phyloP scores from a whole-genome alignment of 208 protist species.

The Wallacemonas sp. region DNA sequence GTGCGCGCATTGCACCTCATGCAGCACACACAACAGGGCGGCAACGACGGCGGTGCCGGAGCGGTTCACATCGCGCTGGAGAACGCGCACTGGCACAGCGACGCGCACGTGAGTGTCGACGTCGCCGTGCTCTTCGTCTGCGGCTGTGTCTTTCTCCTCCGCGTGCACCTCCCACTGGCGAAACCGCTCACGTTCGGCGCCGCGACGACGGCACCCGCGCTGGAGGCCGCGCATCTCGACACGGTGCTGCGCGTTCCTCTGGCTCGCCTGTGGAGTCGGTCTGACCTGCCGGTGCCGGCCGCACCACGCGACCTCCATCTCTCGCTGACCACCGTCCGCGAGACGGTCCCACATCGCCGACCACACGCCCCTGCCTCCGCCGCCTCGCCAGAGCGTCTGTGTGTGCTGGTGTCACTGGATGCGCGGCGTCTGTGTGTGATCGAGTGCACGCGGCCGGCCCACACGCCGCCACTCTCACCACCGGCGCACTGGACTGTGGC shows the following conservation, averaged over 20 bases:
- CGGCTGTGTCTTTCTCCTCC: slow-evolving; percentile 7
- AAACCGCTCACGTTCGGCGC: no score
- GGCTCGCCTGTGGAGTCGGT: neutral
- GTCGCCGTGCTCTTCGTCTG: neutral
- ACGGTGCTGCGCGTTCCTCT: neutral
- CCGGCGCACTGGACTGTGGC: neutral
- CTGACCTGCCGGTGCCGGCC: neutral
- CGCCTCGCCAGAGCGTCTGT: neutral
- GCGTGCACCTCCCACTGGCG: neutral
- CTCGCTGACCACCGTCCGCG: neutral
- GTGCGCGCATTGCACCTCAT: neutral
- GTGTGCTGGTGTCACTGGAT: neutral
- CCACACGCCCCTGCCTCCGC: neutral
- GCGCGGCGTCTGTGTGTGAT: neutral
- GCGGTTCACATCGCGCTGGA: neutral
- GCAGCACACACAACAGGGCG: no score
- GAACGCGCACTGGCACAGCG: neutral
- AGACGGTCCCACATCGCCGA: neutral
- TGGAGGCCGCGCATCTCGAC: neutral
- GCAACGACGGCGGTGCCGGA: neutral
- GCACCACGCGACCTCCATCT: neutral
- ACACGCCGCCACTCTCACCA: neutral
- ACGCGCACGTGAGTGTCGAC: slow-evolving; percentile 1
- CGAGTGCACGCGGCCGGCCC: neutral
- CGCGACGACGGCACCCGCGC: neutral